Evolutionary conservation across 345 rosid species (phyloP), one percentile per base, ranked within the genome.

Genomic region (Cardamine resedifolia): DNA sequence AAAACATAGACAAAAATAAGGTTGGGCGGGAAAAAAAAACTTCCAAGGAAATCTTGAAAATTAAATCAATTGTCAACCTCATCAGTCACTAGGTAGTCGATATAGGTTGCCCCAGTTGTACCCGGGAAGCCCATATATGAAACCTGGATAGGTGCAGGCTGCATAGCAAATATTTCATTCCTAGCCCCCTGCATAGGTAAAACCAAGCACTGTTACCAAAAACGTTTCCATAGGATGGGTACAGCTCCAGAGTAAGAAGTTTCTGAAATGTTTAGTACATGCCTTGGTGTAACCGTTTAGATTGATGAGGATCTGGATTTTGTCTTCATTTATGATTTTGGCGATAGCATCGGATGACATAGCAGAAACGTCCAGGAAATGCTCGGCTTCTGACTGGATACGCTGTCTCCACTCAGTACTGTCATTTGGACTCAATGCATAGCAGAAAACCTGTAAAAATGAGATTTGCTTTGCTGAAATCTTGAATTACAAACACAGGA

Each of bases 71-170:
- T 48, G 18, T 77, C 26, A 39, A 96, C 99, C 98, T 90, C 98
- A 75, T 96, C 99, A 55, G 96, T 96, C 66, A 96, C 97, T 83
- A 96, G 85, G 78, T 96, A 96, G 78, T 96, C 87, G 43, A 95
- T 92, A 75, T 92, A 95, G 59, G 90, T 63, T 15, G 99, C 99
- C 16, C 99, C 99, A 0, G 99, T 95, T 16, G 99, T 95, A 68
- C 98, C 98, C 15, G 99, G 99, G 80, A 95, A 95, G 48, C 99
- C 99, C 99, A 95, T 95, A 77, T 95, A 95, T 14, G 99, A 95
- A 78, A 92, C 90, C 74, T 95, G 99, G 51, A 95, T 82, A 9
- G 99, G 99, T 48, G 97, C 96, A 69, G 99, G 99, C 82, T 85
- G 94, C 98, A 95, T 90, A 7, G 99, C 91, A 82, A 95, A 95